Percentiles rank a stretch among this genome's conserved stretches.
phyloP scores from a whole-genome alignment of 257 asterid genomes.

The Lantana camara region DNA sequence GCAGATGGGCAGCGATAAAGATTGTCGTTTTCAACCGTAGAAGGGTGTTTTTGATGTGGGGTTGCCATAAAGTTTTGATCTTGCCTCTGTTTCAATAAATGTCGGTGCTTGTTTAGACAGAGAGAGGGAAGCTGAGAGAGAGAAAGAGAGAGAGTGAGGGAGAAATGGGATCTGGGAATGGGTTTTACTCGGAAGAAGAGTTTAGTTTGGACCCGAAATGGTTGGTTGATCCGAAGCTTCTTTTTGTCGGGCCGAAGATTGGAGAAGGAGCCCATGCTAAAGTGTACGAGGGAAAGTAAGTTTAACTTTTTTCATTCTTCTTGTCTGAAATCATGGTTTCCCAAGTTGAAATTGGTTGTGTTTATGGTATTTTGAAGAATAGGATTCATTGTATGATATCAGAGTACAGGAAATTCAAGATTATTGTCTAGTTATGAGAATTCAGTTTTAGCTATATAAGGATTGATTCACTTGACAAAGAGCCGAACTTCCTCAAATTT shows the following conservation, averaged over 20 bases:
- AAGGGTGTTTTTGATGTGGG: conserved; percentile 33
- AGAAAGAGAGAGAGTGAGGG: conserved; percentile 18
- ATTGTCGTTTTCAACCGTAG: not conserved
- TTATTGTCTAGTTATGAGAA: not conserved
- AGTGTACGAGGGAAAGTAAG: conserved; percentile 91
- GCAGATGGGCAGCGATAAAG: conserved; percentile 11
- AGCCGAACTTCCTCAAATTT: not conserved
- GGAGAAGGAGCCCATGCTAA: conserved; percentile 95
- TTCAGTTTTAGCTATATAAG: not conserved
- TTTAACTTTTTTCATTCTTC: conserved; percentile 38
- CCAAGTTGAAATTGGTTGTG: conserved; percentile 1
- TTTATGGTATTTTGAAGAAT: not conserved
- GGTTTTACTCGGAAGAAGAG: conserved; percentile 59
- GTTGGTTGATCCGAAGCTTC: conserved; percentile 88
- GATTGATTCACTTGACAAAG: not conserved
- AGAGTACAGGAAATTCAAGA: not conserved
- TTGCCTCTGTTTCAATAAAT: conserved; percentile 37
- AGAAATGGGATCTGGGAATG: conserved; percentile 76
- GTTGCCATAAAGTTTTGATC: conserved; percentile 37
- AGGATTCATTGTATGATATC: not conserved
- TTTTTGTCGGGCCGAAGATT: conserved; percentile 88
- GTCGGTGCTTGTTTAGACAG: conserved; percentile 27
- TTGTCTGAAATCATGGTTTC: conserved; percentile 31
- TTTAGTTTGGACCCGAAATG: conserved; percentile 70
- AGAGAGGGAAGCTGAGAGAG: conserved; percentile 23